Conservation (phyloP, 2,329 filamentous ascomycete species). For the Domatiomyces globalis region DNA sequence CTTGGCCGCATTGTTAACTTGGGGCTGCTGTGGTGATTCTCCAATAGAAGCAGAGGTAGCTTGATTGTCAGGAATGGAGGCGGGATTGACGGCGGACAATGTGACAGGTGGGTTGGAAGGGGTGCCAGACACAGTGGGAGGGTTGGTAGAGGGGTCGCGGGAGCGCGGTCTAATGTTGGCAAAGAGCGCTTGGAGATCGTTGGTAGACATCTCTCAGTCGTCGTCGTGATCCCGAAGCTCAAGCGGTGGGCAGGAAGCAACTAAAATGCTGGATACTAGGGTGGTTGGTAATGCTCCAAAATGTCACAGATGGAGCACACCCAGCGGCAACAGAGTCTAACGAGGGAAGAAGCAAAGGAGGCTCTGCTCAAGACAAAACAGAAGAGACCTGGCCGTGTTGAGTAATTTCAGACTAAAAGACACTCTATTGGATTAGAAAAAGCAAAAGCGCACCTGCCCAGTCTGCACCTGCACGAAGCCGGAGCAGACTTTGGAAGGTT, state of each 20-base stretch:
- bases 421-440: neutral
- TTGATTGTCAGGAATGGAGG: slow-evolving; percentile 1
- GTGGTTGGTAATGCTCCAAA: neutral
- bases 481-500: neutral
- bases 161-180: slow-evolving; percentile 32
- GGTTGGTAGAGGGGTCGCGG: slow-evolving; percentile 13
- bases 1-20: slow-evolving; percentile 24
- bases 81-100: slow-evolving; percentile 8
- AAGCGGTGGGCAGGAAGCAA: neutral
- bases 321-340: neutral
- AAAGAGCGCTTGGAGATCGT: slow-evolving; percentile 34
- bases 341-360: neutral
- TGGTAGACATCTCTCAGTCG: slow-evolving; percentile 31
- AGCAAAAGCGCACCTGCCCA: neutral
- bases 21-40: neutral
- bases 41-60: neutral
- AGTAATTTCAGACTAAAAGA: neutral
- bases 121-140: slow-evolving; percentile 21
- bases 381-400: neutral
- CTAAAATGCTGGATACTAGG: neutral
- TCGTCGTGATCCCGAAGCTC: slow-evolving; percentile 4
- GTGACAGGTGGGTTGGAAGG: slow-evolving; percentile 21
- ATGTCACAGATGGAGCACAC: neutral
- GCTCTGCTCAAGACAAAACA: neutral
- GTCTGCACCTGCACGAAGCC: neutral